Evolutionary conservation across 2,329 filamentous ascomycete genomes (phyloP).

Genomic region (Pseudocercospora macadamiae): DNA sequence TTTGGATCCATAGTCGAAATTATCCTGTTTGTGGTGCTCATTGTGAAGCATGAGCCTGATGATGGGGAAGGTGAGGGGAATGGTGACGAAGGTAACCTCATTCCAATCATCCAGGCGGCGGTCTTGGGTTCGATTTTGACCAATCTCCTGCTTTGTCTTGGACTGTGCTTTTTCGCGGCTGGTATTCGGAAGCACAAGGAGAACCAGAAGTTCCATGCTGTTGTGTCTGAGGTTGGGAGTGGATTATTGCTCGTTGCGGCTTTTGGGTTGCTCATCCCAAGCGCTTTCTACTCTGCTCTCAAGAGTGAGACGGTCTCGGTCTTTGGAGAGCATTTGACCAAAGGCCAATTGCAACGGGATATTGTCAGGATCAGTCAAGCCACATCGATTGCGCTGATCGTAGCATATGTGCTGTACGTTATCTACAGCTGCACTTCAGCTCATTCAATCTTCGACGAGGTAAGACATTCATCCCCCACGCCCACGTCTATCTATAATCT

Average conservation of each 20-base stretch:
- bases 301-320: slow-evolving; percentile 26
- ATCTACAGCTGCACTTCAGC: slow-evolving; percentile 76
- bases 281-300: slow-evolving; percentile 55
- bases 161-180: slow-evolving; percentile 74
- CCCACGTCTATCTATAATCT: too few relatives aligned
- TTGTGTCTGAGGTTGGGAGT: slow-evolving; percentile 76
- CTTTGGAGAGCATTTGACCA: slow-evolving; percentile 41
- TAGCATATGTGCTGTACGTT: slow-evolving; percentile 64
- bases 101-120: slow-evolving; percentile 73
- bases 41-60: slow-evolving; percentile 43
- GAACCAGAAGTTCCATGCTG: slow-evolving; percentile 68
- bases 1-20: slow-evolving; percentile 78
- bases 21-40: slow-evolving; percentile 75
- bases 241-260: slow-evolving; percentile 76
- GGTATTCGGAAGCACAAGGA: slow-evolving; percentile 66
- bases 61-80: slow-evolving; percentile 22
- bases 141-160: slow-evolving; percentile 75
- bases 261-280: slow-evolving; percentile 51
- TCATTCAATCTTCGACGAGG: slow-evolving; percentile 74
- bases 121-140: slow-evolving; percentile 81
- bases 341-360: slow-evolving; percentile 47
- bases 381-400: slow-evolving; percentile 69
- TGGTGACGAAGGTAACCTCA: slow-evolving; percentile 36
- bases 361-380: slow-evolving; percentile 70
- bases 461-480: too few relatives aligned